A percentile compares a stretch with the other conserved stretches of the same genome.
Evolutionary conservation across 2,329 filamentous ascomycete genomes (phyloP).

Genomic region (Daldinia eschscholtzii): DNA sequence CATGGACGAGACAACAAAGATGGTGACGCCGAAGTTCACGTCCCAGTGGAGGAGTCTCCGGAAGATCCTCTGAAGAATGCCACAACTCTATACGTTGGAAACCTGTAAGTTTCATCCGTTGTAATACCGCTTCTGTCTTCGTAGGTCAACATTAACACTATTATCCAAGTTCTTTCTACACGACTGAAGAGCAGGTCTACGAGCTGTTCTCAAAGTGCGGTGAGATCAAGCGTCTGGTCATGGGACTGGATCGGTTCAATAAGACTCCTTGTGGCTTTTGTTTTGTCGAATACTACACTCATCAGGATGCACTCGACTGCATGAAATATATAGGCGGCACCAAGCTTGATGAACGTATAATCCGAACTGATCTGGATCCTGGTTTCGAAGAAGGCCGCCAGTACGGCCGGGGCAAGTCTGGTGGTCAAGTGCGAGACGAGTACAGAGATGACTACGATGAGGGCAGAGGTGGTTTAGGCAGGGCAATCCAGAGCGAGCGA

Average conservation of each 20-base stretch:
- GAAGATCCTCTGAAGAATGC: conserved; percentile 87
- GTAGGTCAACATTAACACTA: conserved; percentile 26
- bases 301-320: conserved; percentile 96
- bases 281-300: conserved; percentile 99
- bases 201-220: conserved; percentile 96
- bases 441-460: conserved; percentile 98
- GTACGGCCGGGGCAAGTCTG: conserved; percentile 94
- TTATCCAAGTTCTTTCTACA: conserved; percentile 83
- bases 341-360: conserved; percentile 96
- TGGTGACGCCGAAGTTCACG: conserved; percentile 61
- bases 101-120: conserved; percentile 72
- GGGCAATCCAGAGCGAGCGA: conserved; percentile 72
- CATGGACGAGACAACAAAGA: conserved; percentile 64
- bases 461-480: conserved; percentile 88
- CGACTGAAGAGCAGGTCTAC: conserved; percentile 98
- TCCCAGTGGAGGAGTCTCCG: conserved; percentile 64
- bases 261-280: conserved; percentile 99
- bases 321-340: conserved; percentile 99
- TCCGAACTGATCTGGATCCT: conserved; percentile 93
- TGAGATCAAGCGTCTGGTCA: conserved; percentile 97
- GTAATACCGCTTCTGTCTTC: neutral
- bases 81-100: conserved; percentile 97
- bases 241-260: conserved; percentile 96
- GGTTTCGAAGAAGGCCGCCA: conserved; percentile 96
- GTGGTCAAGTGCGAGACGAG: conserved; percentile 96